These are phyloP conservation scores for Stachybotrys echinatus DNA, from an alignment of 2,329 filamentous ascomycete genomes.

Conservation along the genomic window DNA sequence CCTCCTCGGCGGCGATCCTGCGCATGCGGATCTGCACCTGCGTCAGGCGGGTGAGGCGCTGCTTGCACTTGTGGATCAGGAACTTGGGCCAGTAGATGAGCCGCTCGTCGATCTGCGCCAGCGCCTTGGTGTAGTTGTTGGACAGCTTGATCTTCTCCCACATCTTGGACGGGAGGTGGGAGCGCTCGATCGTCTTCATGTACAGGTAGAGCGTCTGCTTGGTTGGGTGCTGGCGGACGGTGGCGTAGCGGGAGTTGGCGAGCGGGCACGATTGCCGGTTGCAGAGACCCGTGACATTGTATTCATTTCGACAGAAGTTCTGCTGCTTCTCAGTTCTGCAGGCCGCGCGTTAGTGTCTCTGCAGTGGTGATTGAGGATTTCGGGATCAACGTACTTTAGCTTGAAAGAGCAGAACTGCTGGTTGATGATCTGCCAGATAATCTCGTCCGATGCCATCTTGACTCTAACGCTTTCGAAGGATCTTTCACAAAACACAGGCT, in stretches of 20 bases:
- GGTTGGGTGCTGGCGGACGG: slow-evolving; percentile 75
- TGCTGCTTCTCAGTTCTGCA: slow-evolving; percentile 73
- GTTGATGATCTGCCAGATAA: slow-evolving; percentile 96
- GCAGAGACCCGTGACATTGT: slow-evolving; percentile 80
- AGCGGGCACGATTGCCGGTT: slow-evolving; percentile 86
- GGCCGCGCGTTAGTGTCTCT: not conserved
- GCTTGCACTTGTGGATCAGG: slow-evolving; percentile 90
- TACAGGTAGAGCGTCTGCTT: slow-evolving; percentile 87
- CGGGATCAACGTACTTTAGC: slow-evolving; percentile 73
- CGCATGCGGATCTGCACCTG: slow-evolving; percentile 83
- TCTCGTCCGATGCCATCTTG: slow-evolving; percentile 86
- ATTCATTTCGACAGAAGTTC: slow-evolving; percentile 94
- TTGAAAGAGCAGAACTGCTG: slow-evolving; percentile 95
- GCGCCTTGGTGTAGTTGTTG: slow-evolving; percentile 83
- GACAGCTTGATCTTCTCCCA: slow-evolving; percentile 93
- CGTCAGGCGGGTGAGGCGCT: slow-evolving; percentile 83
- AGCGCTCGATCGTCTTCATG: slow-evolving; percentile 90
- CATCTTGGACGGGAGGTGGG: slow-evolving; percentile 82
- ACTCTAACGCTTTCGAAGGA: not conserved
- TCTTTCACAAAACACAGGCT: not conserved
- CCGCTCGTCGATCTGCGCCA: slow-evolving; percentile 79
- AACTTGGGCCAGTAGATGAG: slow-evolving; percentile 96
- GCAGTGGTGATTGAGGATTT: not conserved
- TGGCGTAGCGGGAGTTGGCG: slow-evolving; percentile 89
- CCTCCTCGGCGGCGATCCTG: slow-evolving; percentile 81